Conservation (phyloP, 2,329 filamentous ascomycete species). For the Gremmenia infestans region DNA sequence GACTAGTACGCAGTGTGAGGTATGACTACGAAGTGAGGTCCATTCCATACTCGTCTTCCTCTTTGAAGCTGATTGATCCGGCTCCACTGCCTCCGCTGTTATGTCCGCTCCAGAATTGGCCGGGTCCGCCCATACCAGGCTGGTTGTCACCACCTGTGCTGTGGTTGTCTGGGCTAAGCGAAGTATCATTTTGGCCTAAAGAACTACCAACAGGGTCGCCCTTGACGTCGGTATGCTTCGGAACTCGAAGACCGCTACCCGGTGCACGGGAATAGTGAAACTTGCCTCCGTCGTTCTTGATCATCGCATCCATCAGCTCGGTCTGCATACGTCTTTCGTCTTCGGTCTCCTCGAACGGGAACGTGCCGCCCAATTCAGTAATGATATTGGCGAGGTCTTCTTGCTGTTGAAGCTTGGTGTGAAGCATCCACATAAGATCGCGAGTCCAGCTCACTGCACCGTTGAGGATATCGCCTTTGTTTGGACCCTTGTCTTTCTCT, state of each 20-base stretch:
- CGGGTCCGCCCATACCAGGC: slow-evolving; percentile 27
- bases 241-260: slow-evolving; percentile 83
- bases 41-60: slow-evolving; percentile 92
- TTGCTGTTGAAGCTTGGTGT: slow-evolving; percentile 84
- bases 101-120: slow-evolving; percentile 61
- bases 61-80: slow-evolving; percentile 71
- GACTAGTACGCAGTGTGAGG: background rate
- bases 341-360: slow-evolving; percentile 79
- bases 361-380: slow-evolving; percentile 64
- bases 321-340: slow-evolving; percentile 95
- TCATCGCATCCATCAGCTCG: slow-evolving; percentile 81
- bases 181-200: slow-evolving; percentile 35
- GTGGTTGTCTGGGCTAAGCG: slow-evolving; percentile 46
- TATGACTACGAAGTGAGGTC: slow-evolving; percentile 50
- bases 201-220: slow-evolving; percentile 65
- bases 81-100: slow-evolving; percentile 69
- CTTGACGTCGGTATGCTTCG: slow-evolving; percentile 86
- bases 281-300: slow-evolving; percentile 67
- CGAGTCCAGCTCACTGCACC: slow-evolving; percentile 95
- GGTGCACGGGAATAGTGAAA: slow-evolving; percentile 81
- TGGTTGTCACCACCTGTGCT: slow-evolving; percentile 28
- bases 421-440: slow-evolving; percentile 95
- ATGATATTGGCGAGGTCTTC: slow-evolving; percentile 78
- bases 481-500: slow-evolving; percentile 97
- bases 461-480: slow-evolving; percentile 98